Conservation (phyloP, 2,329 filamentous ascomycete genomes). For the Scortechinia acanthostroma region DNA sequence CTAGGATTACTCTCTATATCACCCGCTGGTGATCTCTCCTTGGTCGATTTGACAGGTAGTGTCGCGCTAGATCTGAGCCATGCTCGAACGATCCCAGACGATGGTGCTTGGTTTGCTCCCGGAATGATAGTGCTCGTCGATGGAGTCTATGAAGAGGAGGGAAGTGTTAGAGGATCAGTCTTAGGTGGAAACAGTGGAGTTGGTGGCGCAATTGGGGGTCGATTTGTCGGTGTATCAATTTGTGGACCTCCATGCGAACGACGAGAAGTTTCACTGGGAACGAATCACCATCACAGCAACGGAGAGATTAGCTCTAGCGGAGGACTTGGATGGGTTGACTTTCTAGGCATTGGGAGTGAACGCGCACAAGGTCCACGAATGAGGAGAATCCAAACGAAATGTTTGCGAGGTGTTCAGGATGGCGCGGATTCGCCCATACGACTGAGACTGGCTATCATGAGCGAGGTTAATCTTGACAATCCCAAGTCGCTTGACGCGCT, state of each 20-base stretch:
- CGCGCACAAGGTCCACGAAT: slow-evolving; percentile 76
- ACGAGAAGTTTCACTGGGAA: slow-evolving; percentile 71
- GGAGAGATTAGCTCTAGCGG: slow-evolving; percentile 56
- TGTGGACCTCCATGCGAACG: slow-evolving; percentile 87
- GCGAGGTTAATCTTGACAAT: slow-evolving; percentile 80
- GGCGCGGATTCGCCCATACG: slow-evolving; percentile 19
- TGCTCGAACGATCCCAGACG: slow-evolving; percentile 73
- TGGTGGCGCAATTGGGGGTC: slow-evolving; percentile 84
- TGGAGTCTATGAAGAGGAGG: slow-evolving; percentile 93
- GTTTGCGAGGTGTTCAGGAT: slow-evolving; percentile 14
- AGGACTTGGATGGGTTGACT: slow-evolving; percentile 95
- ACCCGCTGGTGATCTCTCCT: slow-evolving; percentile 73
- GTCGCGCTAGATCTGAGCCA: slow-evolving; percentile 78
- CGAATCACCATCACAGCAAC: slow-evolving; percentile 46
- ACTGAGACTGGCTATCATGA: slow-evolving; percentile 65
- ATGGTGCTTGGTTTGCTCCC: slow-evolving; percentile 85
- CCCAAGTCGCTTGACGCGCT: slow-evolving; percentile 76
- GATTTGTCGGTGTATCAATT: slow-evolving; percentile 83
- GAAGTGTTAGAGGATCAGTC: slow-evolving; percentile 60
- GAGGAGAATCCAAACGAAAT: slow-evolving; percentile 36
- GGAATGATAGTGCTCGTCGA: slow-evolving; percentile 95
- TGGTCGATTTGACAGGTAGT: slow-evolving; percentile 82
- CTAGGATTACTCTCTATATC: slow-evolving; percentile 76
- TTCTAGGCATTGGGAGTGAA: slow-evolving; percentile 84
- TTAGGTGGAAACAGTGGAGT: slow-evolving; percentile 75